Base-by-base conservation (phyloP, 129 eudicot genomes). In the Artemisia annua region DNA sequence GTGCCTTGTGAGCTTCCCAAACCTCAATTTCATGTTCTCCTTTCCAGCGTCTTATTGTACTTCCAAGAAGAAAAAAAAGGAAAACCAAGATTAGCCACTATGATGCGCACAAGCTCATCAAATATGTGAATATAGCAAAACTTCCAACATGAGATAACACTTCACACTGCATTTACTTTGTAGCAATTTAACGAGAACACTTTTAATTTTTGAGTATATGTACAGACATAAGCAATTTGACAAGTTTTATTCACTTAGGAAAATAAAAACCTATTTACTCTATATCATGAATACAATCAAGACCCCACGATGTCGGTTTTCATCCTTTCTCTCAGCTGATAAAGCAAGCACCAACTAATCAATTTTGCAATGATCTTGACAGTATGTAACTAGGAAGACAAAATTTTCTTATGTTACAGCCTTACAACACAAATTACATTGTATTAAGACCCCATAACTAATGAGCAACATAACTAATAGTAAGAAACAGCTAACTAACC, bases 1-100 rank as follows among this genome's bases (percentile, higher is more conserved):
- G 91, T 75, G 95, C 82, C 55, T 84, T 87, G 78, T 95, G 99
- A 78, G 90, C 95, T 85, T 1, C 46, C 96, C 84, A 81, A 20
- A 79, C 87, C 72, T 88, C 99, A 71, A 82, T 75, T 59, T 73
- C 82, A 53, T 91, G 83, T 32, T 94, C 94, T 53, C 81, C 94
- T 77, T 89, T 91, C 99, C 99, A 95, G 35, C 97, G 76, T 81
- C 93, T 88, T 66, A 95, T 64, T 48, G 97, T 88, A 81, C 99
- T 95, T 73, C 63, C 78, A 79, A 12, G 12, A 75, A 76, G 68
- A 17, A 39, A 63, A 53, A 54, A 43, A 66, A 14, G 6, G 18
- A 19, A 53, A 63, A 64, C 65, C 30, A 18, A 70, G 32, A 50
- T 68, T 48, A 81, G 22, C 43, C 6, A 14, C 56, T 16, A 46